A percentile compares a stretch with the other conserved stretches of the same genome.
phyloP scores from a whole-genome alignment of 1,139 yeast species.

The Hemisphaericaspora xylofermentans region DNA sequence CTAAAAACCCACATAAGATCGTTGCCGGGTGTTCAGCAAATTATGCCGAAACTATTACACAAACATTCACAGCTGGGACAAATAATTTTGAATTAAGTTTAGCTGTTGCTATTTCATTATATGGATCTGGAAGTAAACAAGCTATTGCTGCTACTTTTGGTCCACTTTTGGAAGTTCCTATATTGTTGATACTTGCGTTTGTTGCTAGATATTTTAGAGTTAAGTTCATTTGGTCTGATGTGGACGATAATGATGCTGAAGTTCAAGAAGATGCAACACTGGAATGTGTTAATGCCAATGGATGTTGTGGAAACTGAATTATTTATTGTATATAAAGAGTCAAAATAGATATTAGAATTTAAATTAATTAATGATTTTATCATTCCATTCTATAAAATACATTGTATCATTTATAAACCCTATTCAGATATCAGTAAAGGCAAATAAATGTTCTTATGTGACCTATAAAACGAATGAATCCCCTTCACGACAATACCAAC shows the following conservation, averaged over 20 bases:
- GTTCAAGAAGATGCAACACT: too few relatives aligned
- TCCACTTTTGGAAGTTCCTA: slow-evolving; percentile 57
- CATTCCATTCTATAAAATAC: too few relatives aligned
- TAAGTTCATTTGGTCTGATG: slow-evolving; percentile 27
- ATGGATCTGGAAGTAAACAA: slow-evolving; percentile 53
- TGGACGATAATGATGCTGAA: slow-evolving; percentile 6
- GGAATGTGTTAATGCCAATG: too few relatives aligned
- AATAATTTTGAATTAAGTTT: slow-evolving; percentile 54
- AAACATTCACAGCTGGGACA: slow-evolving; percentile 58
- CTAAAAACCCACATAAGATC: slow-evolving; percentile 18
- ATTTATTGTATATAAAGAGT: too few relatives aligned
- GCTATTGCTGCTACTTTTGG: slow-evolving; percentile 64
- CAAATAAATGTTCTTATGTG: slow-evolving; percentile 31
- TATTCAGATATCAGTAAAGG: slow-evolving; percentile 30
- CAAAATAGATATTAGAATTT: too few relatives aligned
- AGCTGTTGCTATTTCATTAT: slow-evolving; percentile 54
- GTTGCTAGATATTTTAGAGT: slow-evolving; percentile 35
- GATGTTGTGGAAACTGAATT: too few relatives aligned
- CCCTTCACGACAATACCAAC: slow-evolving; percentile 21
- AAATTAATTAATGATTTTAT: too few relatives aligned
- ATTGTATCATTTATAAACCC: not conserved
- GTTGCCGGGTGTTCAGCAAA: slow-evolving; percentile 33
- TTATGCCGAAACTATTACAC: slow-evolving; percentile 47
- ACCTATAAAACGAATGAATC: slow-evolving; percentile 30
- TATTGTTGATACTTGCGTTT: slow-evolving; percentile 43